A percentile compares a stretch with the other conserved stretches of the same genome.
These are phyloP conservation scores for Suhomyces ambrosiae DNA, from an alignment of 1,139 yeast genomes.

Conservation along the genomic window DNA sequence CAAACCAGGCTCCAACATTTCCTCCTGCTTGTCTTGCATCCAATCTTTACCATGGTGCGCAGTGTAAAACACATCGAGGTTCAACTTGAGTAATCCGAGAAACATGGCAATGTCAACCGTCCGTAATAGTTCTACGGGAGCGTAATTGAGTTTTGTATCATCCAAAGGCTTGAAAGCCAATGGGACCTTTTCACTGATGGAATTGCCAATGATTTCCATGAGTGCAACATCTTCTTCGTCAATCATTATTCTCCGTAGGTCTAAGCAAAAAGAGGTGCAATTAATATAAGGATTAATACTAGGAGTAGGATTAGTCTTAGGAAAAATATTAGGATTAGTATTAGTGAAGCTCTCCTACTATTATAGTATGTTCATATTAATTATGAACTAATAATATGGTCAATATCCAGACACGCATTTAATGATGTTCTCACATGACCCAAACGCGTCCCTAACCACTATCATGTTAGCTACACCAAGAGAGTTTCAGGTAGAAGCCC, in stretches of 20 bases:
- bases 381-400: too few species aligned
- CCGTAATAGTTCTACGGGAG: constrained; percentile 18
- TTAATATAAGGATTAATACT: too few species aligned
- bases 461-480: constrained; percentile 1
- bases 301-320: too few species aligned
- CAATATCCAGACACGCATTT: too few species aligned
- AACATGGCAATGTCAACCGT: constrained; percentile 19
- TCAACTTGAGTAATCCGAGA: constrained; percentile 30
- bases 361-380: too few species aligned
- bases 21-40: constrained; percentile 44
- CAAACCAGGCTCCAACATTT: constrained; percentile 50
- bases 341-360: too few species aligned
- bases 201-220: constrained; percentile 21
- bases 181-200: constrained; percentile 17
- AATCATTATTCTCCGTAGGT: too few species aligned
- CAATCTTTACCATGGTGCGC: constrained; percentile 43
- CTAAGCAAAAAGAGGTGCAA: too few species aligned
- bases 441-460: not conserved
- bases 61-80: constrained; percentile 34
- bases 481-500: constrained; percentile 14
- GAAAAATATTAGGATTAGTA: too few species aligned
- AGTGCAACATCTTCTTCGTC: constrained; percentile 26
- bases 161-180: constrained; percentile 18
- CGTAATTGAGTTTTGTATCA: constrained; percentile 9
- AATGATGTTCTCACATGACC: too few species aligned